These are phyloP conservation scores for Nepenthes gracilis DNA, from an alignment of 148 eudicot genomes.

Conservation along the genomic window DNA sequence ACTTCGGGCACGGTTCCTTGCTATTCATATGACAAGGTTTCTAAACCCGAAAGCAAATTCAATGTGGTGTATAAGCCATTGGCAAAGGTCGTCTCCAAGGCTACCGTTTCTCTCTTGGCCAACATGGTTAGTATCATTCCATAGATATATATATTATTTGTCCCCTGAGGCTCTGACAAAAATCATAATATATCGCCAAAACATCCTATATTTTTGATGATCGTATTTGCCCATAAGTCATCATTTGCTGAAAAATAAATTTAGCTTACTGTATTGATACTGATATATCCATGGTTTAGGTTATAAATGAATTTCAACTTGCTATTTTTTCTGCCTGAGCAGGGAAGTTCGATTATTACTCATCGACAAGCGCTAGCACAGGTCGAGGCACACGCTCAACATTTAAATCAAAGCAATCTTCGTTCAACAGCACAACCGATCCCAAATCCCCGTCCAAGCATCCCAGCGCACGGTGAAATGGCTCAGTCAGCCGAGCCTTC, in stretches of 20 bases:
- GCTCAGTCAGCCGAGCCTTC: conserved; percentile 19
- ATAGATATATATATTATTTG: not conserved
- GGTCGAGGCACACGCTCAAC: conserved; percentile 22
- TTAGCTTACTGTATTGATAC: not conserved
- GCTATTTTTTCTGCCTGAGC: conserved; percentile 6
- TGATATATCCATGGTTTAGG: not conserved
- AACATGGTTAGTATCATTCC: conserved; percentile 48
- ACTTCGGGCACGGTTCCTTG: conserved; percentile 18
- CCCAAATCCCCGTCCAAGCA: conserved; percentile 14
- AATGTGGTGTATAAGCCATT: conserved; percentile 61
- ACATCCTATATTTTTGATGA: no score
- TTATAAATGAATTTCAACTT: not conserved
- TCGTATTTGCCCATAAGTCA: no score
- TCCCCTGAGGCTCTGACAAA: not conserved
- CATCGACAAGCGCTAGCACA: conserved; percentile 30
- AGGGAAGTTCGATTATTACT: conserved; percentile 29
- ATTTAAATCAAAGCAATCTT: conserved; percentile 15
- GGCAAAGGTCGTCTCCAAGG: conserved; percentile 68
- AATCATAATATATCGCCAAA: no score
- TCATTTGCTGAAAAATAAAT: not conserved
- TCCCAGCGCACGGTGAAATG: conserved; percentile 13
- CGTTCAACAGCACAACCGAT: conserved; percentile 3
- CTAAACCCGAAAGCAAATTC: conserved; percentile 20
- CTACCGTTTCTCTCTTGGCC: conserved; percentile 46
- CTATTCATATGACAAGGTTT: conserved; percentile 17